Evolutionary conservation across 2,329 filamentous ascomycete species (phyloP).

Genomic region (Ophiostoma montium): DNA sequence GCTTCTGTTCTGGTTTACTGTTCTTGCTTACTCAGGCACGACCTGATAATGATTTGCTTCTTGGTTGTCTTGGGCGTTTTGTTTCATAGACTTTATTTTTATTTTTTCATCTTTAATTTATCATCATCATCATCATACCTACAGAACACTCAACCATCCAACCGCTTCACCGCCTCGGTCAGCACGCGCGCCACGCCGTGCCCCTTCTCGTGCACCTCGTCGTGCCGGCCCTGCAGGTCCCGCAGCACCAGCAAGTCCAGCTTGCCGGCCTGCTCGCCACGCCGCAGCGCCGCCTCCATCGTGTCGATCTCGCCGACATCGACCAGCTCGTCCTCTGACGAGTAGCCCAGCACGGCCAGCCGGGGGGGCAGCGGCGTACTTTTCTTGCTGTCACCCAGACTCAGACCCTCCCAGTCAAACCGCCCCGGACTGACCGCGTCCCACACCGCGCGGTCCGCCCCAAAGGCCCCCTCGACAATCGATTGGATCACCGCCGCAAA

Average conservation of each 20-base stretch:
- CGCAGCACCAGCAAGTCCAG: slow-evolving; percentile 23
- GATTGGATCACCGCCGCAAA: slow-evolving; percentile 17
- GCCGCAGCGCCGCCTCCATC: slow-evolving; percentile 35
- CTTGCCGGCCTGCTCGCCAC: slow-evolving; percentile 16
- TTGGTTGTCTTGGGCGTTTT: too few species aligned
- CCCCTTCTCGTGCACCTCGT: slow-evolving; percentile 49
- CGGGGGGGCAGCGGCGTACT: neutral
- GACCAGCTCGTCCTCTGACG: slow-evolving; percentile 34
- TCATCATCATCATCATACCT: neutral
- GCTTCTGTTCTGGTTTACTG: too few species aligned
- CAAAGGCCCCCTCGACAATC: slow-evolving; percentile 39
- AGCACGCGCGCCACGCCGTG: slow-evolving; percentile 37
- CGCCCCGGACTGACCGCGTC: slow-evolving; percentile 38
- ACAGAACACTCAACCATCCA: slow-evolving; percentile 1
- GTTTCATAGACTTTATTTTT: too few species aligned
- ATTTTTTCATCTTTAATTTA: too few species aligned
- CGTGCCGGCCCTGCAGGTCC: slow-evolving; percentile 43
- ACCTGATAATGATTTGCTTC: too few species aligned
- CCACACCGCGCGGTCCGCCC: slow-evolving; percentile 36
- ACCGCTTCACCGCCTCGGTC: slow-evolving; percentile 16
- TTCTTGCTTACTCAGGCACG: neutral
- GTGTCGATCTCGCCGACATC: slow-evolving; percentile 42
- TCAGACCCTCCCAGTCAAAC: slow-evolving; percentile 13
- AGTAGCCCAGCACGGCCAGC: slow-evolving; percentile 29
- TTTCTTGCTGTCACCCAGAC: too few species aligned